Evolutionary conservation across 1,284 basidiomycete genomes (phyloP).

Genomic region (Puccinia coronata): DNA sequence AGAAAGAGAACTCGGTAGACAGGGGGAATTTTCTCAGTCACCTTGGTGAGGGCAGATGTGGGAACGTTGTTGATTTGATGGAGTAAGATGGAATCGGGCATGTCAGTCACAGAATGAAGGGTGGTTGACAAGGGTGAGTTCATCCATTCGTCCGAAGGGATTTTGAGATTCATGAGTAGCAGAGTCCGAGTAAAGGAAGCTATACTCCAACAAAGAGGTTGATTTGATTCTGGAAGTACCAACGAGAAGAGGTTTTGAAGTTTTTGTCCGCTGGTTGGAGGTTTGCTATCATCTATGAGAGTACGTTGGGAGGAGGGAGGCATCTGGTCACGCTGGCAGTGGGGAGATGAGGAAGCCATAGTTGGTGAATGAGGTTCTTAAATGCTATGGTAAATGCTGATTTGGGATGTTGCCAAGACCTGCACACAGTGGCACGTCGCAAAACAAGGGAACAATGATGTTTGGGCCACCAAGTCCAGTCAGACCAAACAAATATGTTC

Average conservation of each 20-base stretch:
- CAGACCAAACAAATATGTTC: too few relatives aligned
- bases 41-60: background rate
- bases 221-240: background rate
- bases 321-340: too few relatives aligned
- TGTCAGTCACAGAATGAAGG: background rate
- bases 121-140: background rate
- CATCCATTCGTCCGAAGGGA: background rate
- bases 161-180: slow-evolving; percentile 6
- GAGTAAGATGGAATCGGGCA: slow-evolving; percentile 2
- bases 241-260: background rate
- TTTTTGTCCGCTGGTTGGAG: background rate
- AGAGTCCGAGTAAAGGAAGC: background rate
- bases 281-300: too few relatives aligned
- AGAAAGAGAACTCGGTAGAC: background rate
- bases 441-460: too few relatives aligned
- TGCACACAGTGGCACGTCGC: too few relatives aligned
- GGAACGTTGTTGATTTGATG: background rate
- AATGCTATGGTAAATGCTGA: too few relatives aligned
- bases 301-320: too few relatives aligned
- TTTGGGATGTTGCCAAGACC: too few relatives aligned
- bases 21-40: slow-evolving; percentile 1
- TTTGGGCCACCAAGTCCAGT: too few relatives aligned
- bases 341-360: too few relatives aligned
- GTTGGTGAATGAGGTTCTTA: too few relatives aligned
- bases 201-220: background rate